Evolutionary conservation across 192 early-diverging fungal genomes (phyloP).

Genomic region (Gamsiella multidivaricata): DNA sequence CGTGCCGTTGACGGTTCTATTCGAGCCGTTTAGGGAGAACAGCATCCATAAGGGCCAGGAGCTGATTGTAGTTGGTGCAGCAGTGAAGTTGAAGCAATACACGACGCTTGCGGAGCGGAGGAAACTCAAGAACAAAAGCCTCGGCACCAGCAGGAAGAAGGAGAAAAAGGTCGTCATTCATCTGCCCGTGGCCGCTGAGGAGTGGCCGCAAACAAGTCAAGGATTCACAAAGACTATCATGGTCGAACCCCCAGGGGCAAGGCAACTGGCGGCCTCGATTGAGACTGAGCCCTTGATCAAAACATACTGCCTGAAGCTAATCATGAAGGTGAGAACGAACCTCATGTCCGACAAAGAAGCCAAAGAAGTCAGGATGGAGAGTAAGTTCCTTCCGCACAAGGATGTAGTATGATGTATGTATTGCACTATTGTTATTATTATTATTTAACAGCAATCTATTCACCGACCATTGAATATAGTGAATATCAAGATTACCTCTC

Average conservation of each 20-base stretch:
- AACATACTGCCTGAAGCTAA: constrained; percentile 35
- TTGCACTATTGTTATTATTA: no score
- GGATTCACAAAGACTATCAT: constrained; percentile 33
- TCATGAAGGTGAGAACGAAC: constrained; percentile 40
- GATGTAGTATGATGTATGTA: no score
- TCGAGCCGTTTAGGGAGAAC: constrained; percentile 21
- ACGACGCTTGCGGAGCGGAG: constrained; percentile 20
- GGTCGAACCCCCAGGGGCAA: constrained; percentile 32
- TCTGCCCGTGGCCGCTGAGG: constrained; percentile 15
- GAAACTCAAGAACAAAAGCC: background rate
- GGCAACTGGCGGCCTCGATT: constrained; percentile 18
- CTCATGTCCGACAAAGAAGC: constrained; percentile 14
- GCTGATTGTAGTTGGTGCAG: constrained; percentile 20
- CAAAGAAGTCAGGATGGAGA: constrained; percentile 33
- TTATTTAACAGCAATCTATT: no score
- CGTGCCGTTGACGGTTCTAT: constrained; percentile 24
- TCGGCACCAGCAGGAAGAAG: constrained; percentile 7
- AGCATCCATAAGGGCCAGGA: constrained; percentile 18
- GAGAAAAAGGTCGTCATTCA: constrained; percentile 22
- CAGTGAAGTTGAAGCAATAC: constrained; percentile 45
- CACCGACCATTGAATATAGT: background rate
- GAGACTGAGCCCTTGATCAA: constrained; percentile 21
- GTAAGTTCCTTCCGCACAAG: constrained; percentile 32
- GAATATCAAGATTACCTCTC: constrained; percentile 37
- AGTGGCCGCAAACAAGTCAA: constrained; percentile 24